Conservation (phyloP, 2,329 filamentous ascomycete species). For the Penicillium thymicola region DNA sequence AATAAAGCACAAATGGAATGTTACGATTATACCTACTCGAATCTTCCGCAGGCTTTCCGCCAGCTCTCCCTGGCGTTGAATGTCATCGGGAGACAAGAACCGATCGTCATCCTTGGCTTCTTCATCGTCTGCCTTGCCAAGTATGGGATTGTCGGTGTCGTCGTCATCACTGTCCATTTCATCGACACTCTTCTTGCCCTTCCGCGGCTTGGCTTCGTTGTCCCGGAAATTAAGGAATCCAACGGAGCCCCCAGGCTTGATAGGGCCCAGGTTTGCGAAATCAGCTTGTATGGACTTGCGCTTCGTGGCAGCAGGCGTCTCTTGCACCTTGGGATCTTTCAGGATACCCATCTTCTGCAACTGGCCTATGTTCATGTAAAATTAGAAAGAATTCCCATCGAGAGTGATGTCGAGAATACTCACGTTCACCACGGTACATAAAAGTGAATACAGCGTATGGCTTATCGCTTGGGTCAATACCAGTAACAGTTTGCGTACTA, state of each 20-base stretch:
- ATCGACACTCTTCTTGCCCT: conserved; percentile 61
- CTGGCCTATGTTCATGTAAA: conserved; percentile 62
- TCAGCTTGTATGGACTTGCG: conserved; percentile 79
- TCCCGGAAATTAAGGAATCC: conserved; percentile 89
- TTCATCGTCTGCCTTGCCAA: conserved; percentile 62
- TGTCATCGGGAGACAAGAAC: conserved; percentile 59
- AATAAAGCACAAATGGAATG: conserved; percentile 3
- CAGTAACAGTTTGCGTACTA: conserved; percentile 98
- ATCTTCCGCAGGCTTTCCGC: conserved; percentile 64
- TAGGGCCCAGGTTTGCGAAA: conserved; percentile 76
- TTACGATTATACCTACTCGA: conserved; percentile 49
- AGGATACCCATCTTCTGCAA: conserved; percentile 94
- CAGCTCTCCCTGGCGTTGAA: conserved; percentile 57
- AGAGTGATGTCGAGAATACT: conserved; percentile 40
- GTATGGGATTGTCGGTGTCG: conserved; percentile 57
- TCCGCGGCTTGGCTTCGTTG: conserved; percentile 50
- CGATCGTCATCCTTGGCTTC: conserved; percentile 49
- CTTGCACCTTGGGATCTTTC: conserved; percentile 60
- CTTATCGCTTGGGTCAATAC: conserved; percentile 91
- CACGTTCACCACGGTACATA: conserved; percentile 92
- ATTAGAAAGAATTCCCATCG: background rate
- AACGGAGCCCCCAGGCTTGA: conserved; percentile 83
- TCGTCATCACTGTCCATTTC: conserved; percentile 76
- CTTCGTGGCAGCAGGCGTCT: conserved; percentile 63
- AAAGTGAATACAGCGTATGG: conserved; percentile 98